Evolutionary conservation across 768 basidiomycete species (phyloP).

Genomic region (Gymnopilus dilepis): DNA sequence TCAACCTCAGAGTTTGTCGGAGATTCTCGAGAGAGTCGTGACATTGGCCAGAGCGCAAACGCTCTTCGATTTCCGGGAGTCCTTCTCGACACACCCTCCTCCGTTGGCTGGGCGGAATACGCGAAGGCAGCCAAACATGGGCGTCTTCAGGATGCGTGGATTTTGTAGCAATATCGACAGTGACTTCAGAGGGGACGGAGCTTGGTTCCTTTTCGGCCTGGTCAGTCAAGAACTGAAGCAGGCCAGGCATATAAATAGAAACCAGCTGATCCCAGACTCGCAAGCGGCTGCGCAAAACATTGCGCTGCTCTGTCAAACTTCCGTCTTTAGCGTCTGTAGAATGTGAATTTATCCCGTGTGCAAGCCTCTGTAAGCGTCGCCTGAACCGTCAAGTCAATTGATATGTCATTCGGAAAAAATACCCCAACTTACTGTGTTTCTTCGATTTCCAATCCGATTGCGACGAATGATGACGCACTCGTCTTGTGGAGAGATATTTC

Average conservation of each 20-base stretch:
- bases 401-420: not conserved
- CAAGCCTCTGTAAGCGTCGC: not conserved
- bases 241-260: conserved; percentile 21
- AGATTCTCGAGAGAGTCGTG: conserved; percentile 12
- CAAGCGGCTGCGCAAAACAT: conserved; percentile 10
- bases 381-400: too few species aligned
- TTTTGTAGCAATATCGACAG: not conserved
- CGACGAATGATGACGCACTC: conserved; percentile 18
- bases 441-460: conserved; percentile 24
- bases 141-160: conserved; percentile 15
- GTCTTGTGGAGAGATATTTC: conserved; percentile 14
- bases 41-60: conserved; percentile 8
- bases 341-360: not conserved
- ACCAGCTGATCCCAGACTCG: conserved; percentile 19
- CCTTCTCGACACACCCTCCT: not conserved
- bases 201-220: not conserved
- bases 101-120: not conserved
- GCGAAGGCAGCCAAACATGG: conserved; percentile 16
- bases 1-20: conserved; percentile 14
- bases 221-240: conserved; percentile 10
- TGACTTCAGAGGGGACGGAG: not conserved
- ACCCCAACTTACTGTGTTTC: conserved; percentile 22
- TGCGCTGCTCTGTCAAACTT: conserved; percentile 15
- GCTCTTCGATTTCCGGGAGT: not conserved
- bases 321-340: not conserved